These are phyloP conservation scores for Bolboschoenoplectus hybrid DNA, from an alignment of 202 grass and related monocot species.

Conservation along the genomic window DNA sequence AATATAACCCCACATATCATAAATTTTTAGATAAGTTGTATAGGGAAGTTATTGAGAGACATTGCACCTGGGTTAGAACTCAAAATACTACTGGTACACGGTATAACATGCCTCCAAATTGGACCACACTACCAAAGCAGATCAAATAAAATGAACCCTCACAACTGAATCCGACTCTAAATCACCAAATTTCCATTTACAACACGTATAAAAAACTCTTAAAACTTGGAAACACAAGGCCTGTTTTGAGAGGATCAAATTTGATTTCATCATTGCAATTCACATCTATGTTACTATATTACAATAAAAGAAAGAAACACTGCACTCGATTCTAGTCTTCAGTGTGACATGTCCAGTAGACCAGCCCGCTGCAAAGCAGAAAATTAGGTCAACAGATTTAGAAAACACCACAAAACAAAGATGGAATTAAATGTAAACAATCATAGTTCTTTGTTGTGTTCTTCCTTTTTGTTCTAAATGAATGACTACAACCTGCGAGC, in stretches of 20 bases:
- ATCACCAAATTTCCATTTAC: conserved; percentile 24
- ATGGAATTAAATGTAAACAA: not conserved
- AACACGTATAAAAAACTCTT: not conserved
- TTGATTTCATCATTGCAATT: conserved; percentile 10
- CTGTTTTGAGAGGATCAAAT: conserved; percentile 6
- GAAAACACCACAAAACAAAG: not conserved
- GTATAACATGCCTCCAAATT: not conserved
- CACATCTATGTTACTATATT: conserved; percentile 13
- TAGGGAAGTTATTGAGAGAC: not conserved
- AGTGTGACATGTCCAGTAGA: conserved; percentile 83
- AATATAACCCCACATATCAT: not conserved
- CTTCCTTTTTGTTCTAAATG: not conserved
- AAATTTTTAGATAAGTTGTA: not conserved
- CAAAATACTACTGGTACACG: not conserved
- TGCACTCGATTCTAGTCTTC: conserved; percentile 53
- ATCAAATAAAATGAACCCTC: not conserved
- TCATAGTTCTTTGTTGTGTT: not conserved
- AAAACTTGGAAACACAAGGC: not conserved
- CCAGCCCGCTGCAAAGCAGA: conserved; percentile 62
- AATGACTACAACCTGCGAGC: not conserved
- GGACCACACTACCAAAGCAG: not conserved
- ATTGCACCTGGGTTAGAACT: too few species aligned
- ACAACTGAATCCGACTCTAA: not conserved
- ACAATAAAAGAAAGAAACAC: not conserved
- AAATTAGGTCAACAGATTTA: conserved; percentile 15